Base-by-base conservation (phyloP, 345 rosid species). In the Mangifera indica region DNA sequence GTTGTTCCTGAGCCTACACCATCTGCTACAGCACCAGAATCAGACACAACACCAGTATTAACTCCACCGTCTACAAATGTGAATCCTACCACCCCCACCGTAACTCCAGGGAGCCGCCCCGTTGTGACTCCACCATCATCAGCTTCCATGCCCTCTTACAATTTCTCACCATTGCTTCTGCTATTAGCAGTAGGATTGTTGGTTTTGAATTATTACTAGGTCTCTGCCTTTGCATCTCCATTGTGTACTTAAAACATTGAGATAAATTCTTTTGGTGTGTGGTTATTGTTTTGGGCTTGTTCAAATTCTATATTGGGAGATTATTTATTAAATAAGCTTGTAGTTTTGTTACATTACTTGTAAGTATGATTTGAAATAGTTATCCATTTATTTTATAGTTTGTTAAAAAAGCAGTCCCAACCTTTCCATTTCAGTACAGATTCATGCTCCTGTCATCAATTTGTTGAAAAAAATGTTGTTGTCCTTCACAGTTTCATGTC, bases 61-160 rank as follows among this genome's bases (percentile, higher is more conserved):
- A 83, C 89, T 75, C 94, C 96, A 0, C 84, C 84, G 44, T 70
- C 84, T 24, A 56, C 85, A 18, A 71, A 79, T 0, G 73, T 12
- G 1, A 76, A 40, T 22, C 44, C 81, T 12, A 84, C 40, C 34
- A 71, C 77, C 46, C 95, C 95, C 0, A 79, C 87, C 0, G 57
- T 84, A 3, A 78, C 80, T 15, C 55, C 83, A 0, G 96, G 94
- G 22, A 83, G 77, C 80, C 84, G 84, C 71, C 88, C 96, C 0
- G 77, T 80, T 76, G 61, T 78, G 37, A 87, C 86, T 22, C 85
- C 97, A 10, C 83, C 97, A 13, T 88, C 94, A 13, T 88, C 94
- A 32, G 76, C 97, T 37, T 84, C 90, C 34, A 64, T 70, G 46
- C 77, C 75, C 7, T 65, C 86, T 3, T 53, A 60, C 74, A 45